These are phyloP conservation scores for Talaromyces sp. DNA, from an alignment of 2,329 filamentous ascomycete genomes.

Conservation along the genomic window DNA sequence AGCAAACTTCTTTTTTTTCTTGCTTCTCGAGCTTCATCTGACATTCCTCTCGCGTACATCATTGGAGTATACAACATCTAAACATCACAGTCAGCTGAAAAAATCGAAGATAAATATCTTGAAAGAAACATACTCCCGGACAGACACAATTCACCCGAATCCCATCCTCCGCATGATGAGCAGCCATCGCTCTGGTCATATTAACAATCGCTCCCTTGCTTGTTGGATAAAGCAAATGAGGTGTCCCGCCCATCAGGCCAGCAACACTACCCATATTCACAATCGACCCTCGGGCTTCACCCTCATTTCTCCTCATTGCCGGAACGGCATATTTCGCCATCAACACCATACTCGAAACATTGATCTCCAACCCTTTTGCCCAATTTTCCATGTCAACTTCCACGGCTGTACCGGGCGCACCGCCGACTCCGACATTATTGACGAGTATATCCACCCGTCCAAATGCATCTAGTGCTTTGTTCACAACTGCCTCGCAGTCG, in stretches of 20 bases:
- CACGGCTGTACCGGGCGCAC: slow-evolving; percentile 57
- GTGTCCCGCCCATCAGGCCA: slow-evolving; percentile 47
- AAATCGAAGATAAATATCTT: not conserved
- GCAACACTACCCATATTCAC: slow-evolving; percentile 61
- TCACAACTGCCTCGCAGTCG: not conserved
- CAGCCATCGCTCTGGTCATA: slow-evolving; percentile 56
- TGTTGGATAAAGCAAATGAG: slow-evolving; percentile 53
- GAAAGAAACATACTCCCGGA: slow-evolving; percentile 21
- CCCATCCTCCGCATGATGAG: slow-evolving; percentile 50
- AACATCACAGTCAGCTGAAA: not conserved
- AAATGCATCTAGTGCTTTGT: slow-evolving; percentile 34
- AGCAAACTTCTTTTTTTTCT: slow-evolving; percentile 50
- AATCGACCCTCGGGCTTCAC: slow-evolving; percentile 28
- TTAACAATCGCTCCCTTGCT: slow-evolving; percentile 55
- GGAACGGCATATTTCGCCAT: slow-evolving; percentile 63
- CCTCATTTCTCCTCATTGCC: slow-evolving; percentile 55
- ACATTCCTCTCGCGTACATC: slow-evolving; percentile 52
- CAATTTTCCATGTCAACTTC: slow-evolving; percentile 59
- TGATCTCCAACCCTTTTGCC: slow-evolving; percentile 57
- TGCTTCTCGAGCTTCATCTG: slow-evolving; percentile 47
- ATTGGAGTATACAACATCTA: slow-evolving; percentile 54
- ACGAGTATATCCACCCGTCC: slow-evolving; percentile 61
- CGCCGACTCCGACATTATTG: slow-evolving; percentile 63
- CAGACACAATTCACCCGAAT: slow-evolving; percentile 57
- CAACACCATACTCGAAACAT: slow-evolving; percentile 63